Conservation (phyloP, 2,329 filamentous ascomycete species). For the Tolypocladium guangdongense region DNA sequence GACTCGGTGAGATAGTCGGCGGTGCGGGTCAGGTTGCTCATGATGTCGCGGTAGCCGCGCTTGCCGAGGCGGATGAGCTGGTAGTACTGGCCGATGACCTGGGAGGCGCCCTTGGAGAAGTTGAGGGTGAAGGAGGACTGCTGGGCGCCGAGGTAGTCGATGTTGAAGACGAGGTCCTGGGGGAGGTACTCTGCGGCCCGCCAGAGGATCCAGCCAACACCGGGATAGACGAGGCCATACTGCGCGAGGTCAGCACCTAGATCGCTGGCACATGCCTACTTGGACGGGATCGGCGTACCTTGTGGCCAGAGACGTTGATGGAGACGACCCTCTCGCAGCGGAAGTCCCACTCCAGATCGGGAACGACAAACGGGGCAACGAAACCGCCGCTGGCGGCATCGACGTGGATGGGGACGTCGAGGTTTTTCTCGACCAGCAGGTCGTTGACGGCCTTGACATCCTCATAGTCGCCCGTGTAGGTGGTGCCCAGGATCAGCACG, state of each 20-base stretch:
- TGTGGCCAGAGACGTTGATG: constrained; percentile 92
- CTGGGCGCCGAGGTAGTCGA: constrained; percentile 95
- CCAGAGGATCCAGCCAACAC: constrained; percentile 92
- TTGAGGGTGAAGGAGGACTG: constrained; percentile 95
- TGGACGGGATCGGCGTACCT: constrained; percentile 35
- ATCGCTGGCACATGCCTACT: neutral
- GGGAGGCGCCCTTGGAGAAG: constrained; percentile 90
- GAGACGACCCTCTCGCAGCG: constrained; percentile 77
- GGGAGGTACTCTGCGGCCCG: constrained; percentile 73
- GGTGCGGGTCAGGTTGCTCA: constrained; percentile 84
- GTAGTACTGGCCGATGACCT: constrained; percentile 96
- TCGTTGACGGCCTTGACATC: constrained; percentile 90
- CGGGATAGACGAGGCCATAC: constrained; percentile 66
- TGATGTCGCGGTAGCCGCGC: constrained; percentile 83
- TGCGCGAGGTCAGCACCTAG: constrained; percentile 7
- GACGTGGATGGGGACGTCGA: constrained; percentile 84
- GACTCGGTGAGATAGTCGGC: constrained; percentile 74
- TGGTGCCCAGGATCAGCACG: constrained; percentile 81
- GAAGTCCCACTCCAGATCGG: constrained; percentile 85
- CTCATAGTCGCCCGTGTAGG: constrained; percentile 93
- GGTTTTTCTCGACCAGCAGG: constrained; percentile 59
- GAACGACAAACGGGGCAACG: constrained; percentile 82
- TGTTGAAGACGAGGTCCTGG: constrained; percentile 93
- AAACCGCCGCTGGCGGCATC: constrained; percentile 90
- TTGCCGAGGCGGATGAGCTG: constrained; percentile 92